phyloP scores from a whole-genome alignment of 371 early-diverging fungal genomes.

The Blastocladiella emersonii region DNA sequence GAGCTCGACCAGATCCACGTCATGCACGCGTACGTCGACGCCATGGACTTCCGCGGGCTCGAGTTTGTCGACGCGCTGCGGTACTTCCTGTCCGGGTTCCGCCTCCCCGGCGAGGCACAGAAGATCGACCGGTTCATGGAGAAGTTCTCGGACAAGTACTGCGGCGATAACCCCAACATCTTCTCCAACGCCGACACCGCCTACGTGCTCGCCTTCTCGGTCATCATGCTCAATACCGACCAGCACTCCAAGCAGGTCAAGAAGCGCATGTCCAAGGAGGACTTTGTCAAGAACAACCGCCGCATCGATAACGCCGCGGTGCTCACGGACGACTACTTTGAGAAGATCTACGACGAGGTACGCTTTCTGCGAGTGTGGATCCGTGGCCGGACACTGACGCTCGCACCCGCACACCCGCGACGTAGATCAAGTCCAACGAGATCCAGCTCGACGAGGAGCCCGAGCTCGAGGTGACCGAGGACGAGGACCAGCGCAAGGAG shows the following conservation, averaged over 20 bases:
- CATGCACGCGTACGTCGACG: slow-evolving; percentile 39
- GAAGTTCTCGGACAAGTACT: slow-evolving; percentile 44
- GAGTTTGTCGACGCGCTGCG: slow-evolving; percentile 41
- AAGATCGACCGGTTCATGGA: slow-evolving; percentile 46
- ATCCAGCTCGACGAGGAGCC: neutral
- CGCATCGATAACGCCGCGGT: slow-evolving; percentile 36
- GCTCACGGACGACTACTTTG: slow-evolving; percentile 29
- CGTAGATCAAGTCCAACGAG: neutral
- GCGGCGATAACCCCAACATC: slow-evolving; percentile 32
- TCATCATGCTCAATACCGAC: slow-evolving; percentile 55
- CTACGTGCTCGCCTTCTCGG: slow-evolving; percentile 41
- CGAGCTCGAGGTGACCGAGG: slow-evolving; percentile 13
- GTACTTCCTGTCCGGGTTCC: slow-evolving; percentile 40
- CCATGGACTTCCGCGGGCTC: slow-evolving; percentile 35
- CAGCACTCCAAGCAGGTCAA: slow-evolving; percentile 41
- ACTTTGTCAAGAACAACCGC: slow-evolving; percentile 37
- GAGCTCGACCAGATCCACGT: slow-evolving; percentile 27
- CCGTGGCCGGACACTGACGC: neutral
- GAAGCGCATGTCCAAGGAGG: slow-evolving; percentile 37
- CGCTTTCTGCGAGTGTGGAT: too few species aligned
- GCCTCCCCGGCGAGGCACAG: slow-evolving; percentile 52
- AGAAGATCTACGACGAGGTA: slow-evolving; percentile 24
- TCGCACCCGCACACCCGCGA: neutral
- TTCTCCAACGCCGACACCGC: slow-evolving; percentile 45
- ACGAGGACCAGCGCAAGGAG: slow-evolving; percentile 28